Percentiles rank a stretch among this genome's conserved stretches.
Evolutionary conservation across 2,329 filamentous ascomycete species (phyloP).

Genomic region (Aureobasidium sp.): DNA sequence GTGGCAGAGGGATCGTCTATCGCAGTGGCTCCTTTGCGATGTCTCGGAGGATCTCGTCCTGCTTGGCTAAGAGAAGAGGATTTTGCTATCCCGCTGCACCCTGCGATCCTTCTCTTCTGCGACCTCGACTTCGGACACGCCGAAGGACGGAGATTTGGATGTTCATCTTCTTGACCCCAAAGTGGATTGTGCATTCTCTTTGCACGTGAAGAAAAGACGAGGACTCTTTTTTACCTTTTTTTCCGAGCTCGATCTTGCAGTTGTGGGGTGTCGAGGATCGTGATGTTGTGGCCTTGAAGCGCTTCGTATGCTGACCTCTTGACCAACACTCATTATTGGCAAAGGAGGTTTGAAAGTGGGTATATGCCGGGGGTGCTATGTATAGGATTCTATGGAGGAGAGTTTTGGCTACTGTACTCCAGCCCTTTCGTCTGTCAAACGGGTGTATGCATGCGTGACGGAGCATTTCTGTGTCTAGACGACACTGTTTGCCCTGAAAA

Average conservation of each 20-base stretch:
- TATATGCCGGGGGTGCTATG: neutral
- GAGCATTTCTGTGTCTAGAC: neutral
- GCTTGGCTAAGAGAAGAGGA: neutral
- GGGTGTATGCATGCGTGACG: neutral
- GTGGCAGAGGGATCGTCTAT: neutral
- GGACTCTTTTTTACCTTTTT: neutral
- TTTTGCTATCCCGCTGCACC: neutral
- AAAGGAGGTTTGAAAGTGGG: neutral
- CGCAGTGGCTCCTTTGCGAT: neutral
- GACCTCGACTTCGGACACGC: neutral
- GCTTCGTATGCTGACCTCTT: neutral
- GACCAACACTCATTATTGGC: neutral
- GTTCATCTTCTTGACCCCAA: neutral
- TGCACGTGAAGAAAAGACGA: neutral
- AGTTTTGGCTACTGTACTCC: neutral
- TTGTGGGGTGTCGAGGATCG: neutral
- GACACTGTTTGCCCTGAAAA: neutral
- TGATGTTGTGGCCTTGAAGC: neutral
- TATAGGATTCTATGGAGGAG: neutral
- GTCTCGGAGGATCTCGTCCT: neutral
- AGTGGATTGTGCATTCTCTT: neutral
- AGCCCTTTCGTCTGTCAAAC: neutral
- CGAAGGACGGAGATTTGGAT: conserved; percentile 1
- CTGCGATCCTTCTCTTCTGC: neutral
- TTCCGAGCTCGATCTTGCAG: neutral